These are phyloP conservation scores for Tetracladium marchalianum DNA, from an alignment of 495 filamentous ascomycete species.

Conservation along the genomic window DNA sequence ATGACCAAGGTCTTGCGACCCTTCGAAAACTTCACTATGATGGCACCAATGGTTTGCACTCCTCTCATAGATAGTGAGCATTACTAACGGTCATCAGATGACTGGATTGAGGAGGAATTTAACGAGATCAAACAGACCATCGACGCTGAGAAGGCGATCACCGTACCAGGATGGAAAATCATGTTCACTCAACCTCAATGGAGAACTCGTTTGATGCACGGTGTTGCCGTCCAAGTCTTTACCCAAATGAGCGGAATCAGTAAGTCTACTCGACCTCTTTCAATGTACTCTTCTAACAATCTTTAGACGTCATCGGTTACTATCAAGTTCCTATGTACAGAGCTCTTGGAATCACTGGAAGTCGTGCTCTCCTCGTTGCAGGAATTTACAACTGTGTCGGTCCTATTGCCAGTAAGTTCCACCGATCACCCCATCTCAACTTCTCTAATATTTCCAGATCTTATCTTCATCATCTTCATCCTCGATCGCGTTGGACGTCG, in stretches of 20 bases:
- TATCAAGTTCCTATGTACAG: slow-evolving; percentile 51
- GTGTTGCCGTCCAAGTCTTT: slow-evolving; percentile 57
- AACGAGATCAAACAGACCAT: slow-evolving; percentile 55
- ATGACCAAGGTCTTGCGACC: slow-evolving; percentile 56
- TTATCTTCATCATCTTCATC: slow-evolving; percentile 66
- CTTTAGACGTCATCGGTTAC: slow-evolving; percentile 45
- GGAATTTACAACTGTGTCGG: slow-evolving; percentile 48
- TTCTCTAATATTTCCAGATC: slow-evolving; percentile 56
- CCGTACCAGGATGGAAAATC: slow-evolving; percentile 42
- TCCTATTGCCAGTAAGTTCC: slow-evolving; percentile 38
- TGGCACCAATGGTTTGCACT: slow-evolving; percentile 34
- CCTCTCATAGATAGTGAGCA: too few relatives aligned
- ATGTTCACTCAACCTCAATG: slow-evolving; percentile 42
- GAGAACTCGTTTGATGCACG: slow-evolving; percentile 55
- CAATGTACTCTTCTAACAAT: slow-evolving; percentile 48
- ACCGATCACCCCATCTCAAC: slow-evolving; percentile 53
- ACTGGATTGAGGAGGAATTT: slow-evolving; percentile 44
- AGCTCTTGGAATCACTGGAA: slow-evolving; percentile 43
- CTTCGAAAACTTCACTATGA: slow-evolving; percentile 53
- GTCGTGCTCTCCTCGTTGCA: slow-evolving; percentile 39
- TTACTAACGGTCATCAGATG: slow-evolving; percentile 4
- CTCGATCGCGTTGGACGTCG: slow-evolving; percentile 67
- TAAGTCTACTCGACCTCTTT: slow-evolving; percentile 56
- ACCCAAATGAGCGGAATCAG: slow-evolving; percentile 76
- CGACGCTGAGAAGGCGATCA: slow-evolving; percentile 46